These are phyloP conservation scores for Solanum phureja DNA, from an alignment of 257 asterid genomes.

Conservation along the genomic window DNA sequence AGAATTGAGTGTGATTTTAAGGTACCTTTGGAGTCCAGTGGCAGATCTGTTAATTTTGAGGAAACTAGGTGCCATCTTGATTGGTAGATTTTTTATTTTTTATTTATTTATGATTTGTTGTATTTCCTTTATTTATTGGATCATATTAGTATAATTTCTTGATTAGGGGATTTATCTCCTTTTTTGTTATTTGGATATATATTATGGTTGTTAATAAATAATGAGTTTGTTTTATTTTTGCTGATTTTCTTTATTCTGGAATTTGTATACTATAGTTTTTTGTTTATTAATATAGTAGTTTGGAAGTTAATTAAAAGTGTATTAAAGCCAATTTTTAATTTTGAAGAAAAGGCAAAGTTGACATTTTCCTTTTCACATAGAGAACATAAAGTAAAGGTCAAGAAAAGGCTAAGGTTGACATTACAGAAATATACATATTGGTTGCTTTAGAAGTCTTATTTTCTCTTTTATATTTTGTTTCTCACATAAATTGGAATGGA, in stretches of 20 bases:
- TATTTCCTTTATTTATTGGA: background rate
- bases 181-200: background rate
- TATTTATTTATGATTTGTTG: background rate
- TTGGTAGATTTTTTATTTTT: conserved; percentile 30
- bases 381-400: background rate
- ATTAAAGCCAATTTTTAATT: background rate
- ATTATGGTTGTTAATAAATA: conserved; percentile 18
- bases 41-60: conserved; percentile 25
- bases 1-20: conserved; percentile 56
- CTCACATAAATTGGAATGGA: background rate
- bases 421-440: background rate
- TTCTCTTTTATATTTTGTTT: background rate
- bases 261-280: background rate
- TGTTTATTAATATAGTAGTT: background rate
- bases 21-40: conserved; percentile 44
- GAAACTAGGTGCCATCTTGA: conserved; percentile 43
- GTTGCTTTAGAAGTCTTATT: background rate
- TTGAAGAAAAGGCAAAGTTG: background rate
- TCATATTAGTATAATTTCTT: background rate
- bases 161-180: background rate
- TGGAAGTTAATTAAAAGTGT: background rate
- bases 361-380: background rate
- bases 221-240: background rate
- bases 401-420: background rate
- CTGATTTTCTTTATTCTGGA: background rate